Evolutionary conservation across 345 rosid genomes (phyloP).

Genomic region (Aethionema arabicum): DNA sequence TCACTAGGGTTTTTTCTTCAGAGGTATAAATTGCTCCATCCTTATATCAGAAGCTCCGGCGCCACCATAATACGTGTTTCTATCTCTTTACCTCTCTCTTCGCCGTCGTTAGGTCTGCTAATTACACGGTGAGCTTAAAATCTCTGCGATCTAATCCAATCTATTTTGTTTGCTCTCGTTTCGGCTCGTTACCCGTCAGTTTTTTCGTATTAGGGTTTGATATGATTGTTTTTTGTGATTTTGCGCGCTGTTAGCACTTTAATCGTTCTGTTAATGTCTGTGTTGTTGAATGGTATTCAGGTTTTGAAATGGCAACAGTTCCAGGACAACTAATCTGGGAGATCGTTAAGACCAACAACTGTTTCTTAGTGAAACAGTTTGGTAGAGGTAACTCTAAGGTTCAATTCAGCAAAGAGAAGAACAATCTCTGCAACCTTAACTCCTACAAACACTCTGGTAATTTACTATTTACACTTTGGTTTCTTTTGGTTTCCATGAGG

Average conservation of each 20-base stretch:
- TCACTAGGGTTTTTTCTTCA: constrained; percentile 30
- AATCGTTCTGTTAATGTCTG: constrained; percentile 5
- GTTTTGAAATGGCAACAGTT: constrained; percentile 60
- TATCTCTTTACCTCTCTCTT: not conserved
- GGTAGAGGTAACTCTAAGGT: constrained; percentile 60
- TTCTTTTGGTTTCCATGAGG: not conserved
- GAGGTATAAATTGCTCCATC: constrained; percentile 33
- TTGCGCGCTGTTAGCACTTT: not conserved
- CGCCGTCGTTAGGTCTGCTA: not conserved
- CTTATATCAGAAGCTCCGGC: constrained; percentile 26
- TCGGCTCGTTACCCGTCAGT: not conserved
- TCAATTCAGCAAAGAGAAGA: constrained; percentile 69
- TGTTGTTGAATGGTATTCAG: not conserved
- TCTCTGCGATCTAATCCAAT: not conserved
- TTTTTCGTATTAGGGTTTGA: not conserved
- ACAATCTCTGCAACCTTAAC: constrained; percentile 75
- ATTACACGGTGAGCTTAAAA: constrained; percentile 29
- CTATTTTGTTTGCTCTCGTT: not conserved
- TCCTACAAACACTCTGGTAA: constrained; percentile 79
- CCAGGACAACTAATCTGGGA: constrained; percentile 80
- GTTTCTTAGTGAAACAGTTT: constrained; percentile 70
- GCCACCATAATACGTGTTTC: constrained; percentile 23
- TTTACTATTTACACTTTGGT: not conserved
- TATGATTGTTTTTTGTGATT: constrained; percentile 1
- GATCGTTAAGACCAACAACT: constrained; percentile 75